Evolutionary conservation across 257 asterid genomes (phyloP).

Genomic region (Solanum verrucosum): DNA sequence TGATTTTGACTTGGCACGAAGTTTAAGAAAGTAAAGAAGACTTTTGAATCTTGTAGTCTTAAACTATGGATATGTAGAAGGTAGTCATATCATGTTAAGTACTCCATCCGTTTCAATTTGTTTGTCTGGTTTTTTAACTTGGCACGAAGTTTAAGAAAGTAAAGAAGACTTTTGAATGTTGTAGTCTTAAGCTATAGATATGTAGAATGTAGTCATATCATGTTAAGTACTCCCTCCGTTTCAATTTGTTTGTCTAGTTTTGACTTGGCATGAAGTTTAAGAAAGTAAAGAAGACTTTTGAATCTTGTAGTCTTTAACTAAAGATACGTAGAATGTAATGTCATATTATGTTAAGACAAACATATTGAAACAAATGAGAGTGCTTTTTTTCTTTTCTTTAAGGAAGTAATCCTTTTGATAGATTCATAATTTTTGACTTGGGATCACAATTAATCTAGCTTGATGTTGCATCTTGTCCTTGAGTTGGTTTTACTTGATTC

Average conservation of each 20-base stretch:
- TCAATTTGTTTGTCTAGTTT: not conserved
- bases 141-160: too few species aligned
- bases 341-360: not conserved
- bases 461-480: not conserved
- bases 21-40: not conserved
- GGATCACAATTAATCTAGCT: not conserved
- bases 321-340: not conserved
- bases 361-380: not conserved
- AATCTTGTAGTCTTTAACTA: not conserved
- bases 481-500: not conserved
- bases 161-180: too few species aligned
- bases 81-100: not conserved
- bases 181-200: too few species aligned
- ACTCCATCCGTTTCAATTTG: too few species aligned
- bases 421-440: not conserved
- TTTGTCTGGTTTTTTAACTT: too few species aligned
- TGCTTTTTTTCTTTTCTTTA: not conserved
- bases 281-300: not conserved
- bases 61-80: not conserved
- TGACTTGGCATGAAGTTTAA: not conserved
- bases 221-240: not conserved
- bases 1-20: too few species aligned
- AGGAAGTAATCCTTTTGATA: not conserved
- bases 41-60: not conserved
- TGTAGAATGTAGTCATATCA: too few species aligned